Evolutionary conservation across 306 rosid genomes (phyloP).

Genomic region (Vigna reflexopilosa): DNA sequence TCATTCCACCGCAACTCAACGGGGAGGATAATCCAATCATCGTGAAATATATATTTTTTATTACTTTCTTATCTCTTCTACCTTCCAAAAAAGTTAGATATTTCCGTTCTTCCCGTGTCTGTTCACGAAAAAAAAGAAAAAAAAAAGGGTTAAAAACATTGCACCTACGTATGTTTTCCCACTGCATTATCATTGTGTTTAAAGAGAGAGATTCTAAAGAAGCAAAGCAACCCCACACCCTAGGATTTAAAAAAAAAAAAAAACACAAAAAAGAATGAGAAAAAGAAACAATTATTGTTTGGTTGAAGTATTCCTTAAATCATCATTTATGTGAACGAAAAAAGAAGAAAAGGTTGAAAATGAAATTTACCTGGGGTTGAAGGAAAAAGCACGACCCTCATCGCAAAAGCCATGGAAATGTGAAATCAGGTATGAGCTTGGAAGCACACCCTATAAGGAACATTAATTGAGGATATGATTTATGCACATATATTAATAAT

Average conservation of each 20-base stretch:
- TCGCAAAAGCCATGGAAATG: slow-evolving; percentile 42
- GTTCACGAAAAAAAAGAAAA: slow-evolving; percentile 5
- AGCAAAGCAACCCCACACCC: slow-evolving; percentile 19
- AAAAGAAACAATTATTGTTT: neutral
- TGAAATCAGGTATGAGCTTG: slow-evolving; percentile 38
- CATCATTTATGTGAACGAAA: slow-evolving; percentile 12
- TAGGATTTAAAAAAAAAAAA: slow-evolving; percentile 1
- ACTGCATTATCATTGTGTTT: slow-evolving; percentile 23
- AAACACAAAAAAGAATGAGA: neutral
- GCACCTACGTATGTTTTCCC: slow-evolving; percentile 1
- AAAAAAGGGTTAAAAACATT: slow-evolving; percentile 43
- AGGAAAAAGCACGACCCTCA: slow-evolving; percentile 47
- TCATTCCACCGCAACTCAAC: slow-evolving; percentile 38
- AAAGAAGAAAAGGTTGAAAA: slow-evolving; percentile 17
- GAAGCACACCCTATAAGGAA: slow-evolving; percentile 43
- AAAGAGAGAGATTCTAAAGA: slow-evolving; percentile 17
- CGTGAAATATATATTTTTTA: slow-evolving; percentile 35
- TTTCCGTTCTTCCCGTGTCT: slow-evolving; percentile 46
- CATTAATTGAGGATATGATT: slow-evolving; percentile 19
- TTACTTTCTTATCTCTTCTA: slow-evolving; percentile 39
- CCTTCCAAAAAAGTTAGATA: slow-evolving; percentile 1
- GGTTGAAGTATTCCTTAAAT: slow-evolving; percentile 24
- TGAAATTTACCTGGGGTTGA: slow-evolving; percentile 56
- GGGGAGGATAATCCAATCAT: slow-evolving; percentile 38
- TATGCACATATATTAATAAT: neutral